Evolutionary conservation across 2,329 filamentous ascomycete genomes (phyloP).

Genomic region (Biscogniauxia mediterranea): DNA sequence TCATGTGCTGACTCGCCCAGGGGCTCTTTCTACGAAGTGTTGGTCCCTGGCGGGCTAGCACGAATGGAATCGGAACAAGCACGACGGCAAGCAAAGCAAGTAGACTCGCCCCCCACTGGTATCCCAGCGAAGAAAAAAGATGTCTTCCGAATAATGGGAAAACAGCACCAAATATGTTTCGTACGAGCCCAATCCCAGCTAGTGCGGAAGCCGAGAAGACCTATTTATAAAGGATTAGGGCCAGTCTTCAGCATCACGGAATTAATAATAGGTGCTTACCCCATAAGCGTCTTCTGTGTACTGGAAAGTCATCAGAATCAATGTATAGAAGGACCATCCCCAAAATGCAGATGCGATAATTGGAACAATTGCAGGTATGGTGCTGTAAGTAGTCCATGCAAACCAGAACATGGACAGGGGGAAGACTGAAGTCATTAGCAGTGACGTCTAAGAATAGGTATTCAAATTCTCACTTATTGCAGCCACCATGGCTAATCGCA

Average conservation of each 20-base stretch:
- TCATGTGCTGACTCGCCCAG: conserved; percentile 27
- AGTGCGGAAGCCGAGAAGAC: conserved; percentile 40
- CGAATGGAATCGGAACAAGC: conserved; percentile 34
- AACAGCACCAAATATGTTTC: conserved; percentile 37
- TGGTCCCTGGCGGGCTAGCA: conserved; percentile 25
- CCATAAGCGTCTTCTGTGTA: conserved; percentile 49
- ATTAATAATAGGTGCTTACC: conserved; percentile 2
- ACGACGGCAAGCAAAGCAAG: conserved; percentile 35
- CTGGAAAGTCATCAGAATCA: conserved; percentile 48
- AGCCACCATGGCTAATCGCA: conserved; percentile 39
- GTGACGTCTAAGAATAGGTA: too few species aligned
- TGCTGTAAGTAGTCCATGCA: conserved; percentile 33
- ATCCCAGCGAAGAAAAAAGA: conserved; percentile 35
- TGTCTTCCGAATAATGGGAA: conserved; percentile 38
- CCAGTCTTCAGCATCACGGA: too few species aligned
- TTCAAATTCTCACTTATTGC: conserved; percentile 32
- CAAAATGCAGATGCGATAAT: conserved; percentile 48
- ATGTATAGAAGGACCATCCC: conserved; percentile 49
- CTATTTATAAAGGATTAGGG: conserved; percentile 25
- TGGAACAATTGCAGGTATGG: conserved; percentile 43
- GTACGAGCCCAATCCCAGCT: conserved; percentile 40
- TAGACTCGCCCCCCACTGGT: conserved; percentile 36
- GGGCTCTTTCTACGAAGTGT: conserved; percentile 27
- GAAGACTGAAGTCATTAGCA: conserved; percentile 19
- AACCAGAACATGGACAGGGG: conserved; percentile 37